Base-by-base conservation (phyloP, 495 filamentous ascomycete genomes). In the Schizothecium vesticola region DNA sequence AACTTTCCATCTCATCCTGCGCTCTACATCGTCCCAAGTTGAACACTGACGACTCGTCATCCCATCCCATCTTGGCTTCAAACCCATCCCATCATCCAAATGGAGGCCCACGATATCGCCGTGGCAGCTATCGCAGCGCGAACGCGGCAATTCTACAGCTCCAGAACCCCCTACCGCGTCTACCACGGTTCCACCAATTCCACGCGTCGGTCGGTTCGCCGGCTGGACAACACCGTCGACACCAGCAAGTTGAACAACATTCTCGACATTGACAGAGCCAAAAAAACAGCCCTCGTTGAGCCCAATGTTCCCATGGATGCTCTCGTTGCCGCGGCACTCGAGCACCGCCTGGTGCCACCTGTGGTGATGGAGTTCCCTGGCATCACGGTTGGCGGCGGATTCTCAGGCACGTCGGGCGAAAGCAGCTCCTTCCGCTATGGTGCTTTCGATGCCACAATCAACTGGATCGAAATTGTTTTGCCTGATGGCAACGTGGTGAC, bases 171-270 rank as follows among this genome's bases (percentile, higher is more conserved):
- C 1, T 93, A 90, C 74, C 85, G 89, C 12, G 90, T 93, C 66
- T 88, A 83, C 73, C 90, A 92, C 79, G 90, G 90, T 63, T 87
- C 88, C 0, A 92, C 90, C 22, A 92, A 92, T 74, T 90, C 86
- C 80, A 93, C 91, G 7, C 86, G 91, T 0, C 76, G 73, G 3
- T 71, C 78, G 3, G 67, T 72, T 16, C 74, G 79, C 56, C 75
- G 76, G 56, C 74, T 73, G 8, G 78, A 81, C 61, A 81, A 84
- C 60, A 82, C 82, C 10, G 78, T 90, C 58, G 86, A 92, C 73
- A 89, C 75, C 33, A 78, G 78, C 68, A 68, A 67, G 31, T 81
- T 91, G 21, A 80, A 78, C 61, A 75, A 82, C 69, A 81, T 91
- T 23, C 78, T 91, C 2, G 56, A 77, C 5, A 77, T 91, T 68